A percentile compares a stretch with the other conserved stretches of the same genome.
phyloP scores from a whole-genome alignment of 2,329 filamentous ascomycete species.

The Botryosphaeria dothidea region DNA sequence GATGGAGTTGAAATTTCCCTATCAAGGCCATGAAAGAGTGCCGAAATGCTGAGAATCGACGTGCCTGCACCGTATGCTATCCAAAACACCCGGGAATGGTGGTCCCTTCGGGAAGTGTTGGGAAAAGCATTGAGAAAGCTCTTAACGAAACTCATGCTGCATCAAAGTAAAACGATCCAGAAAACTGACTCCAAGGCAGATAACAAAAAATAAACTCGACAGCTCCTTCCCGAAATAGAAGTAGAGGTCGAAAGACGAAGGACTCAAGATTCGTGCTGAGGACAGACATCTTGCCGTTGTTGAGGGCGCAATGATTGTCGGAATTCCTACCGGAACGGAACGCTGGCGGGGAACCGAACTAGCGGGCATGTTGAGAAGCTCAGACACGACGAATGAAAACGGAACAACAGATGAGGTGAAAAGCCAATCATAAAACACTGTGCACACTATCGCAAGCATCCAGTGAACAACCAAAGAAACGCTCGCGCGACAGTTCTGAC shows the following conservation, averaged over 20 bases:
- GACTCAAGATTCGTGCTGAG: background rate
- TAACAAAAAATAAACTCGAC: background rate
- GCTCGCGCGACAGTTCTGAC: background rate
- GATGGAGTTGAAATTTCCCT: background rate
- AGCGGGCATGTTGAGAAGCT: background rate
- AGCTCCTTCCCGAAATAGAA: too few species aligned
- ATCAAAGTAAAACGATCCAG: too few species aligned
- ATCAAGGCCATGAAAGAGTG: background rate
- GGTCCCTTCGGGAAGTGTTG: background rate
- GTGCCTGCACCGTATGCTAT: slow-evolving; percentile 10
- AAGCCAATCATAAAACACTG: background rate
- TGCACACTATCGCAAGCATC: background rate
- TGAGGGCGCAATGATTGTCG: background rate
- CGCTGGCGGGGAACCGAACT: slow-evolving; percentile 9
- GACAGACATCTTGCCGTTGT: background rate
- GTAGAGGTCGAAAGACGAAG: background rate
- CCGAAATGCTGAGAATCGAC: background rate
- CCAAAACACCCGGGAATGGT: background rate
- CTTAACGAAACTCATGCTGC: background rate
- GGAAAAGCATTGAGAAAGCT: background rate
- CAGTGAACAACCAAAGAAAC: background rate
- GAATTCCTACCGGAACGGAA: slow-evolving; percentile 7
- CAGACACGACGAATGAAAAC: background rate
- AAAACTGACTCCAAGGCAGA: too few species aligned
- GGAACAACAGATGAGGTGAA: background rate